These are phyloP conservation scores for Sarcomyxa edulis DNA, from an alignment of 768 basidiomycete species.

Conservation along the genomic window DNA sequence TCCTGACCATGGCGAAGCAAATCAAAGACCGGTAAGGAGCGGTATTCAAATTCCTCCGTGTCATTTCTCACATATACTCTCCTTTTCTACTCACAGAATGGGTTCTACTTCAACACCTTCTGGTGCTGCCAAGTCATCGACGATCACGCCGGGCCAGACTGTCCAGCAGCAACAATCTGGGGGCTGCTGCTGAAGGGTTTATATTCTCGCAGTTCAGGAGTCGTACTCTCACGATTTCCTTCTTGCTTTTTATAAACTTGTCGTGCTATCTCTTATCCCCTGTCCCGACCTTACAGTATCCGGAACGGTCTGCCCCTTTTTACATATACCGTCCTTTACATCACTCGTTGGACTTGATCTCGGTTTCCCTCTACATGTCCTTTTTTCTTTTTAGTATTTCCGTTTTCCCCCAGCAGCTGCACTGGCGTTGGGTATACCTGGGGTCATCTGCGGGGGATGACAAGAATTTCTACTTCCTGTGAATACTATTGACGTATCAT, in stretches of 20 bases:
- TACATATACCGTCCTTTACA: slow-evolving; percentile 13
- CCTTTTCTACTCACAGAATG: slow-evolving; percentile 50
- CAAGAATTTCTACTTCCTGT: too few species aligned
- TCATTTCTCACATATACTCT: background rate
- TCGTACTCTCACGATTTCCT: too few species aligned
- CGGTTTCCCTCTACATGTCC: slow-evolving; percentile 8
- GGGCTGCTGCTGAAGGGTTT: slow-evolving; percentile 68
- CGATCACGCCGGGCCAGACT: slow-evolving; percentile 79
- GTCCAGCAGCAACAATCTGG: slow-evolving; percentile 71
- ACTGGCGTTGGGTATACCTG: too few species aligned
- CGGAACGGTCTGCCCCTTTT: slow-evolving; percentile 14
- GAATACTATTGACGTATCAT: too few species aligned
- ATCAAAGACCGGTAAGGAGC: slow-evolving; percentile 78
- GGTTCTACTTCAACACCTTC: slow-evolving; percentile 74
- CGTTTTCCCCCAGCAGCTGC: too few species aligned
- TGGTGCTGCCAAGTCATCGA: slow-evolving; percentile 74
- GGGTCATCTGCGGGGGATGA: too few species aligned
- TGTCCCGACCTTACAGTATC: slow-evolving; percentile 11
- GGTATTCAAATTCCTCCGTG: background rate
- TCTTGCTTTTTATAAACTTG: slow-evolving; percentile 2
- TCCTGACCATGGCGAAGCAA: slow-evolving; percentile 98
- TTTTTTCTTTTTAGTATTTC: background rate
- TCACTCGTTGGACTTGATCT: too few species aligned
- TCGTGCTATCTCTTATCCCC: slow-evolving; percentile 9
- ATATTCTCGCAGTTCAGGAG: too few species aligned